A percentile compares a stretch with the other conserved stretches of the same genome.
These are phyloP conservation scores for Limnanthes douglasii DNA, from an alignment of 345 rosid species.

Conservation along the genomic window DNA sequence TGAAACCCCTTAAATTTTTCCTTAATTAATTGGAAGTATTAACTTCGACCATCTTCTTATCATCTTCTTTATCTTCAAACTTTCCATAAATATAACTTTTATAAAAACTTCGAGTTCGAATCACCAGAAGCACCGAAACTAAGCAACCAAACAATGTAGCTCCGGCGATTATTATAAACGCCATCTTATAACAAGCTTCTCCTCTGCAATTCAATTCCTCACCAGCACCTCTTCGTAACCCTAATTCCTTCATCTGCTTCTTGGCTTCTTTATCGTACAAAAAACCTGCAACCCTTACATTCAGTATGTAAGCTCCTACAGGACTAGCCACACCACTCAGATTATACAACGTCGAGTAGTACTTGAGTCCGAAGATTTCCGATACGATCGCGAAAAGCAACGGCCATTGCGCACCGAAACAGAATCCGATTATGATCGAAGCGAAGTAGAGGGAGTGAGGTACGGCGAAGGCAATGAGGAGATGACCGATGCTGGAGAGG, in stretches of 20 bases:
- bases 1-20: no score
- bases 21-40: no score
- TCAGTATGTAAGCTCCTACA: slow-evolving; percentile 19
- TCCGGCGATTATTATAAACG: no score
- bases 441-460: slow-evolving; percentile 19
- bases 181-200: no score
- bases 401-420: slow-evolving; percentile 32
- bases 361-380: slow-evolving; percentile 27
- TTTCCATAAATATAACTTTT: no score
- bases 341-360: slow-evolving; percentile 26
- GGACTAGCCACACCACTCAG: slow-evolving; percentile 19
- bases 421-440: slow-evolving; percentile 22
- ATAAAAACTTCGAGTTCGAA: no score
- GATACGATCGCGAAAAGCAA: slow-evolving; percentile 23
- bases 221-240: slow-evolving; percentile 5
- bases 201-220: slow-evolving; percentile 17
- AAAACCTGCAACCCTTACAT: slow-evolving; percentile 21
- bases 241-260: slow-evolving; percentile 17
- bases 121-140: no score
- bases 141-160: no score
- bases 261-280: slow-evolving; percentile 21
- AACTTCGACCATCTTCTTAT: no score
- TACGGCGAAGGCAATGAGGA: slow-evolving; percentile 21
- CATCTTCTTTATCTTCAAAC: no score
- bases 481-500: slow-evolving; percentile 23